Base-by-base conservation (phyloP, 176 grass and related monocot genomes). In the Carex myosuroides region DNA sequence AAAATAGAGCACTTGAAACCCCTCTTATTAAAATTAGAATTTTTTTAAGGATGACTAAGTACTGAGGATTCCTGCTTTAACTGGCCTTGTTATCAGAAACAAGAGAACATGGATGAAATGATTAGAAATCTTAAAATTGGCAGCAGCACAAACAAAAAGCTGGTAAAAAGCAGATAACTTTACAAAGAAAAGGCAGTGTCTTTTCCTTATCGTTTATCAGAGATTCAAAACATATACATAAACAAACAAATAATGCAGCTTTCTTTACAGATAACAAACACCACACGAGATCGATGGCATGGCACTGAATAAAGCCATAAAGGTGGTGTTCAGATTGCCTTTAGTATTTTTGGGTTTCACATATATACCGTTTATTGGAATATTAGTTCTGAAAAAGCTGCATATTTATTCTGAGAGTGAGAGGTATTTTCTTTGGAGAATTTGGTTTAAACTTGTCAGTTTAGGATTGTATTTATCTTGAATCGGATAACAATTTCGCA, bases 41-140 rank as follows among this genome's bases (percentile, higher is more conserved):
- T 7, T 59, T n/a, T 20, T 59, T 59, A n/a, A n/a, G n/a, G n/a
- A n/a, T n/a, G n/a, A n/a, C 57, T 7, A 2, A 41, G 67, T 70
- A 70, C 67, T 44, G 14, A n/a, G 3, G 8, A 44, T 22, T 8
- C 18, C 2, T 8, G 70, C 41, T 50, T 3, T 24, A 73, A 73
- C 50, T 50, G 9, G 18, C 9, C 6, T 75, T 5, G 12, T 17
- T 55, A 76, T 55, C 22, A 77, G 50, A 56, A 13, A 56, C 46
- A 55, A 41, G 4, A 69, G 24, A 41, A 56, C 73, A 77, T 77
- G 73, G 73, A 83, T 83, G 80, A 13, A 50, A 83, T 83, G 80
- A 83, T 83, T 83, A 48, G 37, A 44, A 67, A 66, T 82, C 80
- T 82, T 12, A 17, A 29, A 48, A 82, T 82, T 53, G 37, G 12